Evolutionary conservation across 139 green algal genomes (phyloP).

Genomic region (Coccomyxa sp.): DNA sequence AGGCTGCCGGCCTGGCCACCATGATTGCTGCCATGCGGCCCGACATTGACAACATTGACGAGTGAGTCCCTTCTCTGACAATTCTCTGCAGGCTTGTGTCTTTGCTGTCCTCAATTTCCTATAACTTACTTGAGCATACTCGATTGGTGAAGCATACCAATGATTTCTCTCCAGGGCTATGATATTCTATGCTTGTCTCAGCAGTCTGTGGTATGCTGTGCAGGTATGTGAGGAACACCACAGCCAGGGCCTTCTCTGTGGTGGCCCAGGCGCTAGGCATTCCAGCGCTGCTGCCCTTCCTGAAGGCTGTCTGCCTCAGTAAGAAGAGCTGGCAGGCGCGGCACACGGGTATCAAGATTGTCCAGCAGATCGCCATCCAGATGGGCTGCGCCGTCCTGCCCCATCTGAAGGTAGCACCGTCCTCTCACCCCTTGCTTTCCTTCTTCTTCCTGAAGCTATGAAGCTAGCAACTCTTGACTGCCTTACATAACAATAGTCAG

Average conservation of each 20-base stretch:
- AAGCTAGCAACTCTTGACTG: too few species aligned
- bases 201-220: too few species aligned
- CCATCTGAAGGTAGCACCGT: constrained; percentile 70
- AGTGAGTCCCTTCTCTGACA: constrained; percentile 46
- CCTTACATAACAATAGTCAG: background rate
- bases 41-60: constrained; percentile 99
- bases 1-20: constrained; percentile 86
- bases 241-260: constrained; percentile 86
- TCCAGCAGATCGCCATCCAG: constrained; percentile 98
- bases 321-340: constrained; percentile 97
- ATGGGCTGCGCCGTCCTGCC: constrained; percentile 96
- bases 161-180: too few species aligned
- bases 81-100: too few species aligned
- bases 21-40: constrained; percentile 99
- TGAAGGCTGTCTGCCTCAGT: constrained; percentile 96
- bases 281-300: constrained; percentile 94
- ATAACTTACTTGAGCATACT: too few species aligned
- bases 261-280: constrained; percentile 95
- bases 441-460: too few species aligned
- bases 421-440: too few species aligned
- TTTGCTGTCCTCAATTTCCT: background rate
- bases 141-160: too few species aligned
- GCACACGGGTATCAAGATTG: constrained; percentile 99
- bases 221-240: constrained; percentile 93
- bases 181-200: too few species aligned